Evolutionary conservation across 352 stramenopile genomes (phyloP), one percentile per base, ranked within the genome.

Genomic region (Globisporangium middletonii): DNA sequence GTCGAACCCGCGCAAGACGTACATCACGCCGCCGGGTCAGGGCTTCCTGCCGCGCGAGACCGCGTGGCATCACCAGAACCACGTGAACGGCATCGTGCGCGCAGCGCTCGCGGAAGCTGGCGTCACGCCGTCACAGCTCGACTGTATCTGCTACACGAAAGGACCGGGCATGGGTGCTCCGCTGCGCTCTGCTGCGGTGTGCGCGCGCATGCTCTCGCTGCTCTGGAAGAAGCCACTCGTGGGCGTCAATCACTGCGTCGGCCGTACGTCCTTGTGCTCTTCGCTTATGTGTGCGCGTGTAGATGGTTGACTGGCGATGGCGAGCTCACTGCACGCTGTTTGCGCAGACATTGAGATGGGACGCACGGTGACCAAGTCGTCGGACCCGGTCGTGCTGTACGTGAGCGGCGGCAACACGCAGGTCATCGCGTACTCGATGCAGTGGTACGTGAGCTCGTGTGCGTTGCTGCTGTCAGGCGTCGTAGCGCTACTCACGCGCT

Each of bases 321-420:
- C 4, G 50, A 13, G 50, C 55, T 64, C 44, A 9, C 26, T 26
- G 11, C 5, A 33, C 50, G 16, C 52, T 28, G 43, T 27, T n/a
- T 66, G 37, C 46, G 2, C 53, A 93, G 83, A 99, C 68, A 99
- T 99, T 72, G 97, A 99, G 85, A 99, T 99, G 98, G 98, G 97
- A 13, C 80, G 98, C 50, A 94, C 98, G 18, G 96, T 98, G 15
- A 99, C 96, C 55, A 96, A 95, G 55, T 84, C 88, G 16, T 64
- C 81, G 4, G 87, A 99, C 64, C 98, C 98, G 2, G 97, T 99
- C 7, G 96, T 99, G 60, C 74, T 99, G 6, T 99, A 99, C 63
- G 97, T 99, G 8, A 98, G 89, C 64, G 97, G 97, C 16, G 97
- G 97, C 16, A 99, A 99, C 79, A 99, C 98, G 27, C 97, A 99